Evolutionary conservation across 2,329 filamentous ascomycete species (phyloP).

Genomic region (Aureobasidium sp.): DNA sequence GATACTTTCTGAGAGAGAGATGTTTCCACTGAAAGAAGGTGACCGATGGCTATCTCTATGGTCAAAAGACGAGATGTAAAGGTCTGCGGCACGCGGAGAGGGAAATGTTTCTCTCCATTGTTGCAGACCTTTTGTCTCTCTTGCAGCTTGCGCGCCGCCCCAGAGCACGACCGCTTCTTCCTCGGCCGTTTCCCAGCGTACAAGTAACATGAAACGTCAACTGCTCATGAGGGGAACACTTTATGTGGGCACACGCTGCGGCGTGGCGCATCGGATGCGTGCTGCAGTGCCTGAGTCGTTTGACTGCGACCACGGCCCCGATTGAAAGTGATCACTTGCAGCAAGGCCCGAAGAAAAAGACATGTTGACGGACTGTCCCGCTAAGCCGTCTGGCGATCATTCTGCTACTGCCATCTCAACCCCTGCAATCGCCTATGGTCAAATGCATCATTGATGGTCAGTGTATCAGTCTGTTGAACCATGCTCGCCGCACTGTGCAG

Average conservation of each 20-base stretch:
- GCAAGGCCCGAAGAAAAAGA: conserved; percentile 2
- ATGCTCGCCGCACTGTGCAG: conserved; percentile 10
- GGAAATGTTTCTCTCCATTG: not conserved
- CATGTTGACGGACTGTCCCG: conserved; percentile 13
- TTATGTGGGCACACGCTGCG: not conserved
- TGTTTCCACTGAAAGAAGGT: no score
- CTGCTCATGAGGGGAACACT: not conserved
- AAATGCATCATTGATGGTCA: conserved; percentile 12
- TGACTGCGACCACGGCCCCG: not conserved
- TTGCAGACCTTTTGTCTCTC: not conserved
- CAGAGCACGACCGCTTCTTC: not conserved
- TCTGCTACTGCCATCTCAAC: conserved; percentile 1
- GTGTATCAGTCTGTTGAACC: conserved; percentile 12
- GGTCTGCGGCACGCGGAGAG: no score
- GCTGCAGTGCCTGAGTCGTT: not conserved
- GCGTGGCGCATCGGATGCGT: not conserved
- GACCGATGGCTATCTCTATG: no score
- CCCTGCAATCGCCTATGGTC: conserved; percentile 3
- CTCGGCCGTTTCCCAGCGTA: conserved; percentile 1
- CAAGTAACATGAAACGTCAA: conserved; percentile 6
- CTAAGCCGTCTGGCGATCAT: conserved; percentile 9
- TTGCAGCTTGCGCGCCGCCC: not conserved
- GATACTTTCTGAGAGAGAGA: no score
- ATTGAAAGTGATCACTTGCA: conserved; percentile 5
- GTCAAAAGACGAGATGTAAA: no score